Base-by-base conservation (phyloP, 225 moss, liverwort and hornwort genomes). In the Physcomitrellopsis africana region DNA sequence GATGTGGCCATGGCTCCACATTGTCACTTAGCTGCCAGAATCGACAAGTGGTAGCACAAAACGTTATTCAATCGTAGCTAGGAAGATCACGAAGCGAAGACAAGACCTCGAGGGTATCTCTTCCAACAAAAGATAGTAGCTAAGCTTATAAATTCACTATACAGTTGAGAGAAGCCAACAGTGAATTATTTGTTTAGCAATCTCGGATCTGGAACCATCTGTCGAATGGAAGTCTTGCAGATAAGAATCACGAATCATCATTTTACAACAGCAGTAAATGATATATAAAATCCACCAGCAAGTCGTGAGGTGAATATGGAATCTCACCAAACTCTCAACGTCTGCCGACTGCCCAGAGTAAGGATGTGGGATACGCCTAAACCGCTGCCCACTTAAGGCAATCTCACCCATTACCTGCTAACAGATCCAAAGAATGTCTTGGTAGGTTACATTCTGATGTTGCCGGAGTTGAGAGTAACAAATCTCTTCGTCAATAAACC, bases 1-100 rank as follows among this genome's bases (percentile, higher is more conserved):
- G 74, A 79, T 91, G 91, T 42, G 91, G 91, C 89, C 86, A 89
- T 76, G 82, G 80, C 32, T 91, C 91, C 83, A 91, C 76, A 54
- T 83, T 85, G 41, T 89, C 91, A 83, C 81, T 82, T 10, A 91
- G 74, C 91, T 91, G 81, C 79, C 77, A 54, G 51, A 51, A 63
- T 58, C 11, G 23, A 58, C 58, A 12, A 9, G 10, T 11, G 24
- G 58, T 9, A 58, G 24, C 58, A 58, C 10, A 26, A 23, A 58
- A 11, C 32, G 32, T 37, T 37, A 37, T 20, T 58, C n/a, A 58
- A 7, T 58, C 58, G 9, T 6, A 9, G 2, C 11, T 15, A 24
- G 11, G 7, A 58, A 1, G 23, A 26, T 23, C 24, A 22, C 5
- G 24, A 8, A 23, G 3, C 12, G 11, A 37, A 37, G 32, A 37